Percentiles rank a stretch among this genome's conserved stretches.
phyloP scores from a whole-genome alignment of 768 basidiomycete genomes.

The Porphyrellus cyaneotinctus region DNA sequence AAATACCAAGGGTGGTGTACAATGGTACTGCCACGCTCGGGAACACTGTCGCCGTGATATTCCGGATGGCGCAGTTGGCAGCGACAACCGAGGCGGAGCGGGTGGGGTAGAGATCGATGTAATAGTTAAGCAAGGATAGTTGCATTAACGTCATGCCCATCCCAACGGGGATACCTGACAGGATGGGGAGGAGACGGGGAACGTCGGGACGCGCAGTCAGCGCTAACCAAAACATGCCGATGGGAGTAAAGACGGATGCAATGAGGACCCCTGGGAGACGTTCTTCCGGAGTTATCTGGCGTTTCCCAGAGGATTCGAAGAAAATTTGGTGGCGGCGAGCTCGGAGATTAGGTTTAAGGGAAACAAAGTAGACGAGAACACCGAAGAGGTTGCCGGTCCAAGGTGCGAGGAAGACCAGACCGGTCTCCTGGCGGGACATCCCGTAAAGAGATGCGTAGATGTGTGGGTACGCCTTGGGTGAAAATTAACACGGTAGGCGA shows the following conservation, averaged over 20 bases:
- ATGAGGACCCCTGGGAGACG: constrained; percentile 26
- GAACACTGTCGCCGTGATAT: constrained; percentile 18
- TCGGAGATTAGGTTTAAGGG: constrained; percentile 21
- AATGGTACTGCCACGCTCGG: constrained; percentile 25
- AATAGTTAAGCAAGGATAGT: constrained; percentile 27
- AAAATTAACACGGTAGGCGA: not conserved
- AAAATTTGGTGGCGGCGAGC: constrained; percentile 15
- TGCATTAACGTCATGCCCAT: constrained; percentile 30
- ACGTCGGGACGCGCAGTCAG: constrained; percentile 15
- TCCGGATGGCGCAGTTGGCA: constrained; percentile 25
- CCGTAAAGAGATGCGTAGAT: constrained; percentile 19
- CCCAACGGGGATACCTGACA: constrained; percentile 27
- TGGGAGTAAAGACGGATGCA: constrained; percentile 24
- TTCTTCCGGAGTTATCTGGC: constrained; percentile 24
- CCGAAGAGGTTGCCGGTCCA: constrained; percentile 26
- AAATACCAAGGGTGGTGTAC: constrained; percentile 18
- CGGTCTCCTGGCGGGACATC: constrained; percentile 25
- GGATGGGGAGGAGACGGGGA: constrained; percentile 8
- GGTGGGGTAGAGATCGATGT: constrained; percentile 30
- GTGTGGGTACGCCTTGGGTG: constrained; percentile 19
- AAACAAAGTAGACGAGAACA: constrained; percentile 24
- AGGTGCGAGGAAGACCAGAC: constrained; percentile 24
- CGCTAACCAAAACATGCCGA: constrained; percentile 29
- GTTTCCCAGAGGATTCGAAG: constrained; percentile 19
- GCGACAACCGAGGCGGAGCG: constrained; percentile 29